Evolutionary conservation across 371 early-diverging fungal species (phyloP), one percentile per base, ranked within the genome.

Genomic region (Apophysomyces trapeziformis): DNA sequence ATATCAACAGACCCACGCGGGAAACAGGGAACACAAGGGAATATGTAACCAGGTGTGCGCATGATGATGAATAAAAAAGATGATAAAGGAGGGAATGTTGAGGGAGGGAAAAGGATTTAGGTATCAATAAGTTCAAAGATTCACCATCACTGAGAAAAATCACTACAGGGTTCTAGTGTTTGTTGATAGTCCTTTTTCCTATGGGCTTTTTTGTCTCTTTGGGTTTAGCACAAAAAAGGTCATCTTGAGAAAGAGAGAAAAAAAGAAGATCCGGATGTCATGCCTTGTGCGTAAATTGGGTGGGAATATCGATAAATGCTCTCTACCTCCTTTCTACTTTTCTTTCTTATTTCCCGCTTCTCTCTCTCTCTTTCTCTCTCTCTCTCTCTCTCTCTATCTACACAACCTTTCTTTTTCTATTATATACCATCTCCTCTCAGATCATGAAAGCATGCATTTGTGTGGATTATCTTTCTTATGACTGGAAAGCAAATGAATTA

Each of bases 391-490:
- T 26, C 32, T 26, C 32, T 26, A 26, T 26, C 1, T 26, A 26
- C 3, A 26, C 1, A 26, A 1, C 32, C 32, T 26, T 26, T 26
- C 32, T 26, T 26, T 56, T 16, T 32, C 3, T 32, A 32, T 56
- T 57, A 57, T 57, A 26, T 26, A 26, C 32, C 32, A 26, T 26
- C 1, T 26, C 32, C 32, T 26, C 32, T 26, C 32, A 13, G 14
- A 39, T n/a, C 6, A 64, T 58, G 65, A 64, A 66, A 35, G 56
- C 66, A 13, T 54, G 41, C 43, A 68, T 68, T 38, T 68, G 69
- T 41, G 69, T 68, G 18, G 69, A 68, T 60, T 68, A 68, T 44
- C 61, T 68, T 16, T 64, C 69, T 14, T 45, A 68, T 46, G 69
- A 68, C 32, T 68, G 69, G 69, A 39, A 43, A 12, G 38, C 64